Conservation (phyloP, 2,329 filamentous ascomycete genomes). For the Dactylellina haptotyla region DNA sequence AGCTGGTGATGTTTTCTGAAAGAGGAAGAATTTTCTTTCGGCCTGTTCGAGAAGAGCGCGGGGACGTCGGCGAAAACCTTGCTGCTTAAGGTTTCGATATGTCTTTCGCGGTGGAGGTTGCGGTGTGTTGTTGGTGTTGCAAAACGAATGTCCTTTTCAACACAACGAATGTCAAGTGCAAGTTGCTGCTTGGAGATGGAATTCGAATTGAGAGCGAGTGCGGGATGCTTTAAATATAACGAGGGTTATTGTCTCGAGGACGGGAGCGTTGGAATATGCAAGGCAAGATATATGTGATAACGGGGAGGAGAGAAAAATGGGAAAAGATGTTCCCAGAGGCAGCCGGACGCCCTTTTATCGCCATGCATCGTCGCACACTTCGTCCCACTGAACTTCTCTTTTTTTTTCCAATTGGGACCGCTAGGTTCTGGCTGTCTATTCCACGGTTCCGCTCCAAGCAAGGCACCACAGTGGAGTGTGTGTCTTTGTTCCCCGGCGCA, state of each 20-base stretch:
- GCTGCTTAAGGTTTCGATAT: background rate
- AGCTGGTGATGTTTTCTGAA: background rate
- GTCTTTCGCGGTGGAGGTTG: background rate
- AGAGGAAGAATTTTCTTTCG: constrained; percentile 1
- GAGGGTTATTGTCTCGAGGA: background rate
- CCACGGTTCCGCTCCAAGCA: background rate
- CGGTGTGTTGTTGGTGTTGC: constrained; percentile 26
- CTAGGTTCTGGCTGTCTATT: background rate
- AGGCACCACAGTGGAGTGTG: background rate
- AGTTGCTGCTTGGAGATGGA: constrained; percentile 8
- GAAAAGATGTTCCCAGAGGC: too few relatives aligned
- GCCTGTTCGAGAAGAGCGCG: too few relatives aligned
- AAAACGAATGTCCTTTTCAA: constrained; percentile 26
- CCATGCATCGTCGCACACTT: background rate
- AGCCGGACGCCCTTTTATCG: background rate
- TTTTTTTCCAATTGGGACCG: background rate
- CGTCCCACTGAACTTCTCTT: background rate
- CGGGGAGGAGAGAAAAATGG: background rate
- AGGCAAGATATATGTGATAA: constrained; percentile 11
- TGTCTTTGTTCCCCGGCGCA: constrained; percentile 11
- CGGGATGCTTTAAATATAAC: constrained; percentile 2
- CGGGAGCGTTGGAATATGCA: constrained; percentile 27
- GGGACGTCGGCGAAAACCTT: too few relatives aligned
- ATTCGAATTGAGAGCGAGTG: background rate
- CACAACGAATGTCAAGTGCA: background rate